A percentile compares a stretch with the other conserved stretches of the same genome.
Conservation (phyloP, 83 land plant genomes). For the Isoetes engelmannii region DNA sequence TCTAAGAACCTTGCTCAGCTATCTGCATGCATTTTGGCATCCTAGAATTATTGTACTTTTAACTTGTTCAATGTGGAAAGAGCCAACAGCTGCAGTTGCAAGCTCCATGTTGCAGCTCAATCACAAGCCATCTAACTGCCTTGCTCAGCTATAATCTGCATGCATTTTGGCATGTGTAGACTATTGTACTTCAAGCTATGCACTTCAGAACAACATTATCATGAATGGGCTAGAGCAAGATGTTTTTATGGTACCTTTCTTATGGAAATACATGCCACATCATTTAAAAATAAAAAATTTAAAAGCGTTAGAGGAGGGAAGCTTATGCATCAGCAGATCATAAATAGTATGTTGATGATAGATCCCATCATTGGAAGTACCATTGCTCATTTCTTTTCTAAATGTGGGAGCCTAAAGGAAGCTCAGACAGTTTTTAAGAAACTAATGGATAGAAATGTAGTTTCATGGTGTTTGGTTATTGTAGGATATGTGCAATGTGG, state of each 20-base stretch:
- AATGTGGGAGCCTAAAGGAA: not conserved
- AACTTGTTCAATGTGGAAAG: too few species aligned
- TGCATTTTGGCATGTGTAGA: too few species aligned
- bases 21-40: too few species aligned
- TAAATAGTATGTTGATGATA: not conserved
- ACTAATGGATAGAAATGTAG: not conserved
- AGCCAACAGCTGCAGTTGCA: too few species aligned
- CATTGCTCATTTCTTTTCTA: not conserved
- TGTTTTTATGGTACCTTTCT: not conserved
- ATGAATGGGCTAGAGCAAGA: too few species aligned
- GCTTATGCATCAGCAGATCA: not conserved
- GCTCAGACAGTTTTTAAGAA: not conserved
- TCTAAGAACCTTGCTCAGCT: too few species aligned
- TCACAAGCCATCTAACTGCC: too few species aligned
- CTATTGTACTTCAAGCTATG: too few species aligned
- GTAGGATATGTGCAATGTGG: not conserved
- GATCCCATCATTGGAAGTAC: not conserved
- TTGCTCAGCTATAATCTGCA: too few species aligned
- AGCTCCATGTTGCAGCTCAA: too few species aligned
- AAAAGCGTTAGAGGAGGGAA: not conserved
- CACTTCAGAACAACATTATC: not conserved
- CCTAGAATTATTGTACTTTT: too few species aligned
- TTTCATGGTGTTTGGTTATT: not conserved
- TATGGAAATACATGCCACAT: not conserved
- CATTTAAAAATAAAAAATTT: not conserved